Percentiles rank a stretch among this genome's conserved stretches.
Conservation (phyloP, 2,329 filamentous ascomycete genomes). For the Aspergillus neoniger region DNA sequence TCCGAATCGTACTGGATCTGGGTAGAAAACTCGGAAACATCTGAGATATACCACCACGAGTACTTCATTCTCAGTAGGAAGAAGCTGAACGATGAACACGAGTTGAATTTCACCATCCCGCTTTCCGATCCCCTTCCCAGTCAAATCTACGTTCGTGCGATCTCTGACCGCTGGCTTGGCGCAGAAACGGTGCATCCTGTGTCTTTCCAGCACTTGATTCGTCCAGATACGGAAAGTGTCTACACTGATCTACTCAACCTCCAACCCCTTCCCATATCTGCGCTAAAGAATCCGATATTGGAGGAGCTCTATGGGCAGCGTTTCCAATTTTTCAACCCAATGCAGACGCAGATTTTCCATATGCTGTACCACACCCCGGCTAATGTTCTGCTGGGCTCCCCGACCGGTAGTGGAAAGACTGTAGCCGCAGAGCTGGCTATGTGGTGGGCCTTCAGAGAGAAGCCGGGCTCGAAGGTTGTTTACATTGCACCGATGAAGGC, state of each 20-base stretch:
- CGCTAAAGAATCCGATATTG: slow-evolving; percentile 80
- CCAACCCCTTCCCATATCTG: slow-evolving; percentile 83
- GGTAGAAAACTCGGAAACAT: slow-evolving; percentile 98
- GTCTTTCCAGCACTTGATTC: slow-evolving; percentile 96
- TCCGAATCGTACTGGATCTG: slow-evolving; percentile 98
- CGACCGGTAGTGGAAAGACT: slow-evolving; percentile 96
- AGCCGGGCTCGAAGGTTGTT: slow-evolving; percentile 93
- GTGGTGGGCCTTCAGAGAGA: slow-evolving; percentile 99
- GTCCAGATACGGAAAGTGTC: slow-evolving; percentile 94
- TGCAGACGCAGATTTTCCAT: slow-evolving; percentile 99
- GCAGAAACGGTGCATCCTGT: slow-evolving; percentile 94
- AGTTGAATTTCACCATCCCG: slow-evolving; percentile 96
- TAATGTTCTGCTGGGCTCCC: slow-evolving; percentile 92
- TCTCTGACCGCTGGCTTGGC: slow-evolving; percentile 95
- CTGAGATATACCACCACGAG: slow-evolving; percentile 96
- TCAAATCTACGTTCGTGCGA: slow-evolving; percentile 92
- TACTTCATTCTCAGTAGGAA: slow-evolving; percentile 89
- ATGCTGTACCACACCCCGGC: slow-evolving; percentile 88
- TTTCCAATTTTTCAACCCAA: slow-evolving; percentile 97
- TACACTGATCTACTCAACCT: slow-evolving; percentile 93
- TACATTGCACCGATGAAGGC: slow-evolving; percentile 99
- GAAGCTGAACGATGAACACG: slow-evolving; percentile 94
- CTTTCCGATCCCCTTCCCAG: slow-evolving; percentile 88
- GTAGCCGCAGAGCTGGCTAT: slow-evolving; percentile 94
- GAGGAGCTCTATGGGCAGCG: slow-evolving; percentile 86